Base-by-base conservation (phyloP, 352 stramenopile genomes). In the Peronospora belbahrii region DNA sequence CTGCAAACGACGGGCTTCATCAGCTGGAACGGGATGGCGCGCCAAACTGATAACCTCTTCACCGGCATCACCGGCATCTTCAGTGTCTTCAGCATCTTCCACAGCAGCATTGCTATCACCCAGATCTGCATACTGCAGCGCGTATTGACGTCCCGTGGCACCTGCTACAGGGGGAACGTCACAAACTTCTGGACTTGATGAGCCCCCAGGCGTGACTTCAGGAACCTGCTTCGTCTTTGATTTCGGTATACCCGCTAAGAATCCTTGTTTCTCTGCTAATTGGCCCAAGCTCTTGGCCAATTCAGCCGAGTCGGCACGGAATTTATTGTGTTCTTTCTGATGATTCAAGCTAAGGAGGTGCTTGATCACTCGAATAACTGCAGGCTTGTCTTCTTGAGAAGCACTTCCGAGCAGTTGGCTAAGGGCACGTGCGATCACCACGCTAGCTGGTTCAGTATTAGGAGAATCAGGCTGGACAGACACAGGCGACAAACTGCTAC, bases 321-420 rank as follows among this genome's bases (percentile, higher is more conserved):
- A 64, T 17, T 59, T 57, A 3, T 18, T 52, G 18, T 42, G 43
- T 2, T 42, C 15, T 4, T 14, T 19, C n/a, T 52, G 51, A 27
- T 58, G 35, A 15, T 57, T 51, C 6, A 47, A 59, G 7, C 70
- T 73, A 8, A 83, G 46, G 33, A 87, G 38, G n/a, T 59, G 40
- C 40, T 76, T 74, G 40, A 83, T 75, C 6, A 86, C 67, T 10
- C 48, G 67, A 42, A 78, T 70, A 6, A 80, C 46, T 6, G 63
- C 57, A 2, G 53, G 36, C 36, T 64, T 70, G 6, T 63, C 35
- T 28, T 59, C 47, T 20, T 64, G 43, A 3, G 65, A 65, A 43
- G 72, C 65, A 3, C 57, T 45, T 13, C 59, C 48, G 41, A 78
- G 60, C 15, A 70, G 67, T 38, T 80, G 48, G 22, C 64, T 69